Base-by-base conservation (phyloP, 192 early-diverging fungal species). In the Umbelopsis sp. region DNA sequence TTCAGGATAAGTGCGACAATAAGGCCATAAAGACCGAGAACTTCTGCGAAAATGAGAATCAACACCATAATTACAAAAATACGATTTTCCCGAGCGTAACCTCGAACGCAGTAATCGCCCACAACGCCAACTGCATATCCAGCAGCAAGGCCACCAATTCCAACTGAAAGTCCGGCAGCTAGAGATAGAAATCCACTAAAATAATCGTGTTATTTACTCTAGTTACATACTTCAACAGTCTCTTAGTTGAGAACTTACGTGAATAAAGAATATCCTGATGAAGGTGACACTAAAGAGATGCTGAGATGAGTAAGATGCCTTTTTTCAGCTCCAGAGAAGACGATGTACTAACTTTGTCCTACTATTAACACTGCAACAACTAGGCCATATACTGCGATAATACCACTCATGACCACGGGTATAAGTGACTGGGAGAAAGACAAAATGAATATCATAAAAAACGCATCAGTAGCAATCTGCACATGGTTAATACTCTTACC, bases 21-120 rank as follows among this genome's bases (percentile, higher is more conserved):
- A 44, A 99, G 86, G 25, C 96, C 96, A 79, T 98, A 97, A 53
- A 98, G 88, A 76, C 94, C 95, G 77, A 99, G 85, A 9, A 99
- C 98, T 88, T 99, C 98, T 69, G 97, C 96, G 81, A 99, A 99
- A 91, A 99, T 99, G 58, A 99, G 91, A 68, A 99, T 97, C 77
- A 99, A 85, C 71, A 80, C 71, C 78, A 73, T 69, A 11, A 90
- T 83, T 77, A 87, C 82, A 35, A 65, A 74, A 5, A 71, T 50
- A 11, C 50, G 55, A 46, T 37, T 73, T 44, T 73, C 71, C 25
- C 65, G n/a, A 66, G 47, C 66, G 30, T 68, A 27, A 18, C 41
- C 35, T 20, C 45, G 46, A 10, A 68, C 64, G n/a, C 51, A 71
- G 18, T 65, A 68, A 72, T 99, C 98, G 75, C 98, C 98, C 46